Percentiles rank a stretch among this genome's conserved stretches.
Conservation (phyloP, 108 stramenopile species). For the Cyclotella baltica region DNA sequence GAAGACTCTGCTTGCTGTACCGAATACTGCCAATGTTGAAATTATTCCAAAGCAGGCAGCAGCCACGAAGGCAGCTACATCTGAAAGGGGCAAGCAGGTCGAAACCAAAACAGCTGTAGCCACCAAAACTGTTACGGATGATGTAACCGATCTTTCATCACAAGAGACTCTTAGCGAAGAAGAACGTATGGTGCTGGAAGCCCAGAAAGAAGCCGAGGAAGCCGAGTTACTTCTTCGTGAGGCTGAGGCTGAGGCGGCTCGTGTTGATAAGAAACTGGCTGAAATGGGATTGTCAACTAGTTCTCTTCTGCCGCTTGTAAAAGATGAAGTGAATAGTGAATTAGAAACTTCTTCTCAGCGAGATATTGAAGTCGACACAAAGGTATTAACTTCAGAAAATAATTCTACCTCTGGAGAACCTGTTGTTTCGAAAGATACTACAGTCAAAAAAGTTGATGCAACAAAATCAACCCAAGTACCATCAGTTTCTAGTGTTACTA, state of each 20-base stretch:
- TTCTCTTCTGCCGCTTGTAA: conserved; percentile 4
- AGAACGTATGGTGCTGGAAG: neutral
- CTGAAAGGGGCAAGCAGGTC: too few relatives aligned
- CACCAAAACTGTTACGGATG: neutral
- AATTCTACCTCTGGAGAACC: neutral
- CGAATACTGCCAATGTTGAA: too few relatives aligned
- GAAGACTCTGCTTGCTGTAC: too few relatives aligned
- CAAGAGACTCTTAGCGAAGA: neutral
- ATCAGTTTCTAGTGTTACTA: too few relatives aligned
- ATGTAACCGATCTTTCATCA: neutral
- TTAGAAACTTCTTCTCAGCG: neutral
- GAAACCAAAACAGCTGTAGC: too few relatives aligned
- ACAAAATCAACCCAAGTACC: too few relatives aligned
- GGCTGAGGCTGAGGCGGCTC: conserved; percentile 3
- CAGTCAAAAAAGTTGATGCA: neutral
- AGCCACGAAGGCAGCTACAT: too few relatives aligned
- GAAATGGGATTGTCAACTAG: neutral
- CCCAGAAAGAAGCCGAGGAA: neutral
- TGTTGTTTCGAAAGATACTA: neutral
- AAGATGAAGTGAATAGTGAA: neutral
- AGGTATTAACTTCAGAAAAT: neutral
- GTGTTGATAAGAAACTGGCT: neutral
- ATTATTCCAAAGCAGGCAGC: too few relatives aligned
- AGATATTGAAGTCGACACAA: neutral
- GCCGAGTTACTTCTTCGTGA: conserved; percentile 2